These are phyloP conservation scores for Fusarium lyarnte DNA, from an alignment of 2,329 filamentous ascomycete species.

Conservation along the genomic window DNA sequence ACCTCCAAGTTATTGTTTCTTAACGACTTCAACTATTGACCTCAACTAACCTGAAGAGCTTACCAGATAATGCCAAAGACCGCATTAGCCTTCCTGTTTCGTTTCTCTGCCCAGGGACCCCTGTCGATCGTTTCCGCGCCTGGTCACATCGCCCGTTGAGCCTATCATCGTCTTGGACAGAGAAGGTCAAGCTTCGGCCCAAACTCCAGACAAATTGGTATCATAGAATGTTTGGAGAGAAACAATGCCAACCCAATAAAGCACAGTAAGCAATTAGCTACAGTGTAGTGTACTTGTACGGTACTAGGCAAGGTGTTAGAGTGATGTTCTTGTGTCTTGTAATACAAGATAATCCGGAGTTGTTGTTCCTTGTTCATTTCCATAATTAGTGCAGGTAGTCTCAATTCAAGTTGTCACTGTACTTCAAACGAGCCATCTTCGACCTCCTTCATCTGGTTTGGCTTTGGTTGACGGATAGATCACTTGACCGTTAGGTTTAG, in stretches of 20 bases:
- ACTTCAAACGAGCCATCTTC: not conserved
- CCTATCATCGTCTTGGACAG: slow-evolving; percentile 16
- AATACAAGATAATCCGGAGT: slow-evolving; percentile 1
- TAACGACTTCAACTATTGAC: slow-evolving; percentile 5
- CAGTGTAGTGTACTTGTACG: not conserved
- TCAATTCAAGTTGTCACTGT: not conserved
- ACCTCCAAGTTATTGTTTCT: not conserved
- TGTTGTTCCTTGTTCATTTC: slow-evolving; percentile 5
- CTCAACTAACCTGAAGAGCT: not conserved
- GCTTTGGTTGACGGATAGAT: not conserved
- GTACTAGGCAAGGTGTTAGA: not conserved
- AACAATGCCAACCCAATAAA: not conserved
- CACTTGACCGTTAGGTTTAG: not conserved
- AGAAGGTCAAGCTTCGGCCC: slow-evolving; percentile 20
- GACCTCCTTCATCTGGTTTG: not conserved
- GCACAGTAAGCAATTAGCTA: not conserved
- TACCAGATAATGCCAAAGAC: slow-evolving; percentile 12
- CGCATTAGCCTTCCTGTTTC: slow-evolving; percentile 35
- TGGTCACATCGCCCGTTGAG: slow-evolving; percentile 22
- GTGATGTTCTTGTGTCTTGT: not conserved
- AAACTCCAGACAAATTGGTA: not conserved
- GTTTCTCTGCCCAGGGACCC: slow-evolving; percentile 37
- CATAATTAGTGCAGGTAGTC: slow-evolving; percentile 5
- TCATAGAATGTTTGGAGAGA: not conserved
- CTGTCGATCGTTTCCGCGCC: slow-evolving; percentile 34